Evolutionary conservation across 2,329 filamentous ascomycete species (phyloP).

Genomic region (Stemphylium vesicarium): DNA sequence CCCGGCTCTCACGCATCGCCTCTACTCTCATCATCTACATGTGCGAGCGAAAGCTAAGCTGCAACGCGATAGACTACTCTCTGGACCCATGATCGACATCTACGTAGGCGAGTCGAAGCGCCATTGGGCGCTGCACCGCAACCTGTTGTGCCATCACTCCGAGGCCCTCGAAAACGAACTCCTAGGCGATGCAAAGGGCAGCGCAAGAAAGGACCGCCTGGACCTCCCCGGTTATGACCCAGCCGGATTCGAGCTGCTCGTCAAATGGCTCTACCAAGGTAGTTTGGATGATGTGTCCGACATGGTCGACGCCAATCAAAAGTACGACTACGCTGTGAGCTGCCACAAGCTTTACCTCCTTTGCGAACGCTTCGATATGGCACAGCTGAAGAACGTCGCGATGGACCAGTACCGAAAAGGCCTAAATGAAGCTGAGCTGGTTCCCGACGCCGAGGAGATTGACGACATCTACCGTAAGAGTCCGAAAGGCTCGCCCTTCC

Average conservation of each 20-base stretch:
- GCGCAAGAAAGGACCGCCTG: constrained; percentile 48
- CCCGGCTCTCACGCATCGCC: constrained; percentile 43
- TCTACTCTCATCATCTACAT: constrained; percentile 48
- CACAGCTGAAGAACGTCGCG: constrained; percentile 59
- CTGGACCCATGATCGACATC: constrained; percentile 59
- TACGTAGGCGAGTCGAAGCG: constrained; percentile 56
- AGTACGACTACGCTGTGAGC: constrained; percentile 61
- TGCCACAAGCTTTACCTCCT: constrained; percentile 62
- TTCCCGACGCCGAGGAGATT: constrained; percentile 62
- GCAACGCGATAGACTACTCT: constrained; percentile 58
- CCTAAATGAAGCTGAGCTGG: constrained; percentile 57
- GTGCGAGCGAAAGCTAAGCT: constrained; percentile 54
- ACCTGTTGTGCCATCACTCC: constrained; percentile 61
- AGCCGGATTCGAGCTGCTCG: constrained; percentile 59
- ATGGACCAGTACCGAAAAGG: constrained; percentile 62
- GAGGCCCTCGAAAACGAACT: constrained; percentile 52
- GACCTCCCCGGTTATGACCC: constrained; percentile 59
- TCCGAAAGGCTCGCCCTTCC: constrained; percentile 55
- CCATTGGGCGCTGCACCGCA: constrained; percentile 60
- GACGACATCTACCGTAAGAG: constrained; percentile 60
- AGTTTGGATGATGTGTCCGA: constrained; percentile 58
- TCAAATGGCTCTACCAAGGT: constrained; percentile 64
- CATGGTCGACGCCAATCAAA: constrained; percentile 53
- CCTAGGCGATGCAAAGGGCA: constrained; percentile 44
- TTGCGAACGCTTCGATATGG: constrained; percentile 59